Evolutionary conservation across 441 rosid genomes (phyloP), one percentile per base, ranked within the genome.

Genomic region (Syzygium malaccense): DNA sequence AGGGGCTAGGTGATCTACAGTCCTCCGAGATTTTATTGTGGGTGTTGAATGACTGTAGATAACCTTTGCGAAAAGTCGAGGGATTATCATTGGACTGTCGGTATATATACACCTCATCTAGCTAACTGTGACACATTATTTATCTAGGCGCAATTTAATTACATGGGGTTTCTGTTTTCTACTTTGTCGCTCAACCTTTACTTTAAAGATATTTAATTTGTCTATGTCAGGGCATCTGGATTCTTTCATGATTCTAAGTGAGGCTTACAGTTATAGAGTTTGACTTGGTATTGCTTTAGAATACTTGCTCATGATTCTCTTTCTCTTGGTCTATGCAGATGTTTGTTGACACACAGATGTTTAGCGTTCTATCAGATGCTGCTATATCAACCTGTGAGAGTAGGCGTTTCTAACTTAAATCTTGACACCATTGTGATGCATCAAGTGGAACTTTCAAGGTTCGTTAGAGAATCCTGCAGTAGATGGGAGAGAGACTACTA

Each of bases 311-410:
- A 75, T 6, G 49, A 75, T 23, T 75, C n/a, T 41, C 26, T 88
- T 87, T 14, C 79, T 64, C 68, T 85, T 53, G 87, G 68, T 78
- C 79, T 90, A 86, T 94, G 95, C 96, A 97, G 99, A 91, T 93
- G 83, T 90, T 97, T 25, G 96, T 96, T 87, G 99, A 98, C 92
- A 98, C 99, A n/a, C 99, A 97, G 87, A 93, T 96, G 88, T 97
- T 98, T 93, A 93, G 93, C 20, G 95, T 94, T 87, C 94, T 96
- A 87, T 97, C 99, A 23, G 99, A 97, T 88, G 93, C 94, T 45
- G 94, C 97, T 5, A 91, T 98, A 90, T 93, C 97, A 55, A 98
- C 94, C 92, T 95, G 95, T 45, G 99, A 98, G 94, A 92, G 94
- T 10, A 93, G 94, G 86, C 88, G 88, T 71, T 87, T 89, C 92